Conservation (phyloP, 257 asterid species). For the Solanum pimpinellifolium region DNA sequence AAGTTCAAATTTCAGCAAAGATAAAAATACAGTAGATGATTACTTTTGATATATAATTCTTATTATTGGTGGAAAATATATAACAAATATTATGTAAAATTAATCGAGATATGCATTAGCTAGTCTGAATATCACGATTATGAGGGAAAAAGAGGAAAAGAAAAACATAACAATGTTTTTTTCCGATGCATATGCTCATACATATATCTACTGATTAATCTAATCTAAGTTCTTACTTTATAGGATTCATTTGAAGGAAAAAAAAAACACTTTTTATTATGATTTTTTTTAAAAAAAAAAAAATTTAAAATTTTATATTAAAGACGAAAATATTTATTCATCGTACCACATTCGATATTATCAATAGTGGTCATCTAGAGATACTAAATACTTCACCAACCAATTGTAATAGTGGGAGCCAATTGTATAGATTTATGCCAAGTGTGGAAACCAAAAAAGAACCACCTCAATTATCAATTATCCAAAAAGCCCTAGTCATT, state of each 20-base stretch:
- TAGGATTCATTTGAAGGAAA: neutral
- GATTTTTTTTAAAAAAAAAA: fast-evolving
- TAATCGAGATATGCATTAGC: too few species aligned
- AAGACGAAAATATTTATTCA: neutral
- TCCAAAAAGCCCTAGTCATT: neutral
- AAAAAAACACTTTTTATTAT: neutral
- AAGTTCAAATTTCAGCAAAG: neutral
- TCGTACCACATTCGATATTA: neutral
- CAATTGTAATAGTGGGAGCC: neutral
- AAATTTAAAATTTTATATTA: neutral
- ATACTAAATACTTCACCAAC: neutral
- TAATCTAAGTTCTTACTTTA: neutral
- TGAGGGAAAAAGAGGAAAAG: neutral
- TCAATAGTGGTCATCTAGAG: neutral
- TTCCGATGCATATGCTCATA: neutral
- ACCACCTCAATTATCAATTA: neutral
- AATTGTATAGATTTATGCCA: neutral
- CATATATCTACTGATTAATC: neutral
- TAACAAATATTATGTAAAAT: too few species aligned
- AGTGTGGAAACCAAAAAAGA: neutral
- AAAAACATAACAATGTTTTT: neutral
- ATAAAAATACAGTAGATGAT: neutral
- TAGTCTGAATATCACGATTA: neutral
- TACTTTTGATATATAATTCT: neutral
- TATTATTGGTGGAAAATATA: too few species aligned